A percentile compares a stretch with the other conserved stretches of the same genome.
Conservation (phyloP, 345 rosid species). For the Sapria himalayana region DNA sequence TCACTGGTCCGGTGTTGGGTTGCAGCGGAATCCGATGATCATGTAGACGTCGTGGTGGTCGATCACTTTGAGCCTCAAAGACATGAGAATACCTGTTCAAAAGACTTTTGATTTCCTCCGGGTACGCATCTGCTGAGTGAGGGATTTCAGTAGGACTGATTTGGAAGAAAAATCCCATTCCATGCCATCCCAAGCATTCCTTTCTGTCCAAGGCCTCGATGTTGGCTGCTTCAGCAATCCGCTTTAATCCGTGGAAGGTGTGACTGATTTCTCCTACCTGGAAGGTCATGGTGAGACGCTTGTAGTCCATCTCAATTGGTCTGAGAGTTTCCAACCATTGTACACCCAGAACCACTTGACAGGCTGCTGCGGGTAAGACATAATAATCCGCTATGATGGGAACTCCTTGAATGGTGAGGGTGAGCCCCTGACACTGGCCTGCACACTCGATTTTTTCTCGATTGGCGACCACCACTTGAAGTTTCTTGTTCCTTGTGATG, state of each 20-base stretch:
- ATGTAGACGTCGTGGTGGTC: not conserved
- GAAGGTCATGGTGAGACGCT: too few species aligned
- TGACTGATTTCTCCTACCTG: too few species aligned
- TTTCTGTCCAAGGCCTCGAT: not conserved
- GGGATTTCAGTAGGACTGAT: not conserved
- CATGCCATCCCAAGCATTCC: not conserved
- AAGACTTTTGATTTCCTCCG: not conserved
- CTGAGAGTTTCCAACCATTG: not conserved
- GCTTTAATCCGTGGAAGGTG: too few species aligned
- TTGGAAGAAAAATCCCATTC: not conserved
- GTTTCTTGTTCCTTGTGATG: not conserved
- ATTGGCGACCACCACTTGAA: not conserved
- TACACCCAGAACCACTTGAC: not conserved
- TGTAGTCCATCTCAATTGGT: too few species aligned
- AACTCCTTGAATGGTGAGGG: not conserved
- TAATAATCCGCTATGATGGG: not conserved
- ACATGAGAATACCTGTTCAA: not conserved
- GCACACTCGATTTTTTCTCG: not conserved
- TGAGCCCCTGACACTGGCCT: too few species aligned
- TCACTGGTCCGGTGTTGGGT: not conserved
- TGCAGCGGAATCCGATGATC: not conserved
- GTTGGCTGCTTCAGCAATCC: not conserved
- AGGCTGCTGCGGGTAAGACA: not conserved
- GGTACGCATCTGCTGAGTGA: not conserved
- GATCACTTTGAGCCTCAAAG: not conserved